A percentile compares a stretch with the other conserved stretches of the same genome.
Conservation (phyloP, 352 stramenopile species). For the Pythium pyrilobum region DNA sequence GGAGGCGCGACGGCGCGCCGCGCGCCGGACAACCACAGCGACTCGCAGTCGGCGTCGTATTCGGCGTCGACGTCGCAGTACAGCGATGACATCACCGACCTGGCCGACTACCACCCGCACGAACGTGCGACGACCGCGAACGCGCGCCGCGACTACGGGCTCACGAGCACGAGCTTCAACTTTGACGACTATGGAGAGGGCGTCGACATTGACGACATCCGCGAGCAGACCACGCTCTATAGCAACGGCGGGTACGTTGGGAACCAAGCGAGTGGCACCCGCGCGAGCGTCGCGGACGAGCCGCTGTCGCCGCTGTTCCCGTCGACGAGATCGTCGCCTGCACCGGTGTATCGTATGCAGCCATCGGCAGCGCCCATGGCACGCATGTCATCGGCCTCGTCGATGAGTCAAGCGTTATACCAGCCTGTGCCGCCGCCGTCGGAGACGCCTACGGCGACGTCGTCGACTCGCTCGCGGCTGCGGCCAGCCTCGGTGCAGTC, state of each 20-base stretch:
- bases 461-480: conserved; percentile 11
- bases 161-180: conserved; percentile 17
- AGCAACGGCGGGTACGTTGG: background rate
- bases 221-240: conserved; percentile 4
- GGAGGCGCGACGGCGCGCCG: no score
- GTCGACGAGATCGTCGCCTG: background rate
- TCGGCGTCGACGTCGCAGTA: no score
- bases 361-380: no score
- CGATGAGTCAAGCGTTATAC: background rate
- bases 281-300: background rate
- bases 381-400: conserved; percentile 8
- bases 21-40: no score
- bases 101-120: background rate
- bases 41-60: no score
- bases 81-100: background rate
- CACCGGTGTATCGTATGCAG: background rate
- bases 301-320: conserved; percentile 18
- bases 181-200: conserved; percentile 20
- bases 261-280: background rate
- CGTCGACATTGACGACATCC: conserved; percentile 23
- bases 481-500: conserved; percentile 7
- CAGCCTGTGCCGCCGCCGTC: background rate
- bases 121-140: background rate
- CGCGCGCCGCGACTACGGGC: conserved; percentile 6
- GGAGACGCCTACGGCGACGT: background rate